These are phyloP conservation scores for Xylariaceae sp. DNA, from an alignment of 2,329 filamentous ascomycete species.

Conservation along the genomic window DNA sequence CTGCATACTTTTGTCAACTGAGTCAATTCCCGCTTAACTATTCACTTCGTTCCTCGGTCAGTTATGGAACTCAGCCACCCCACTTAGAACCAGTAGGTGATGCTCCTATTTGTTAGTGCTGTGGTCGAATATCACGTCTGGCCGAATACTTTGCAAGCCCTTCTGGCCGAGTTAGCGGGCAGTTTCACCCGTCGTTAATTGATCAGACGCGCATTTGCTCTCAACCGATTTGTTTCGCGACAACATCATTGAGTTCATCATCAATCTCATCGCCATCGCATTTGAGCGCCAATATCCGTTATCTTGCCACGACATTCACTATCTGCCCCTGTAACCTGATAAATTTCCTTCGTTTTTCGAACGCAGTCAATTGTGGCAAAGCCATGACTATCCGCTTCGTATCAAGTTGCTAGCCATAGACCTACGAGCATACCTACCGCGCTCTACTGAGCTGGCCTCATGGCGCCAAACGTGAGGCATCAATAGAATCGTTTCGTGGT, in stretches of 20 bases:
- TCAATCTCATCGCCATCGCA: neutral
- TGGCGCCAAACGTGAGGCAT: constrained; percentile 27
- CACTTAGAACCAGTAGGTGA: too few species aligned
- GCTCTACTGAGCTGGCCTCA: constrained; percentile 3
- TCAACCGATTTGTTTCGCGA: neutral
- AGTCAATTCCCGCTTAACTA: too few species aligned
- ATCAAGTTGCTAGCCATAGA: neutral
- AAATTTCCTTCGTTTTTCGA: neutral
- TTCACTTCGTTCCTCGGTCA: too few species aligned
- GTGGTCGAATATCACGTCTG: too few species aligned
- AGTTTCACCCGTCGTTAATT: too few species aligned
- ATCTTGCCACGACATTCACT: neutral
- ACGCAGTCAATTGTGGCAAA: neutral
- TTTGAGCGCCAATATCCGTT: neutral
- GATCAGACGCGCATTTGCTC: neutral
- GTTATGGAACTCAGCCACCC: too few species aligned
- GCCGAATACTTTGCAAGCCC: too few species aligned
- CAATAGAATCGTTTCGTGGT: too few species aligned
- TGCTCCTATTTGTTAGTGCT: too few species aligned
- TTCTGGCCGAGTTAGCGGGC: too few species aligned
- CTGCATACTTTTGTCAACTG: too few species aligned
- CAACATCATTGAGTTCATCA: neutral
- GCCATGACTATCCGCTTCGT: neutral
- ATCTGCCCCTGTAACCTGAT: neutral
- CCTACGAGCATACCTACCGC: neutral